Evolutionary conservation across 1,284 basidiomycete genomes (phyloP).

Genomic region (Mycena citricolor): DNA sequence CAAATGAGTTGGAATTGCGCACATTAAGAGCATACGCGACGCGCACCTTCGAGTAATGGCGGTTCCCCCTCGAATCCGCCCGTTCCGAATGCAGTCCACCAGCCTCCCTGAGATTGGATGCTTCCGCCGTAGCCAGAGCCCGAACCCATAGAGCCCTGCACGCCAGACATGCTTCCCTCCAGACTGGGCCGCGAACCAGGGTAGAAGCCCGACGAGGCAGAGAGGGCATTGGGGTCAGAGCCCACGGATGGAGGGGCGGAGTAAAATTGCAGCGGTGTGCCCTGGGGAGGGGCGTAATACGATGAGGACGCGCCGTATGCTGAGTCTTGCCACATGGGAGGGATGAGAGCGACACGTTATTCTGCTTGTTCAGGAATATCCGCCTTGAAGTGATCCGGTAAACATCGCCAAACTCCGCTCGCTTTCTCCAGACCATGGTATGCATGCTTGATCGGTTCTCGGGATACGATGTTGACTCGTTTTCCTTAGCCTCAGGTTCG

Average conservation of each 20-base stretch:
- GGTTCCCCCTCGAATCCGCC: conserved; percentile 95
- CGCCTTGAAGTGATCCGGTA: too few species aligned
- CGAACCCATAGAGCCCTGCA: conserved; percentile 54
- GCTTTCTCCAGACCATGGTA: conserved; percentile 50
- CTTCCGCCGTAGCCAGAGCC: conserved; percentile 61
- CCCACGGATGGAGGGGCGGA: conserved; percentile 29
- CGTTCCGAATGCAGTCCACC: conserved; percentile 96
- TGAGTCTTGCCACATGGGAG: conserved; percentile 70
- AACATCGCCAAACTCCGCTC: conserved; percentile 24
- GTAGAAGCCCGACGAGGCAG: conserved; percentile 59
- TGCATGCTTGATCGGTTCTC: conserved; percentile 26
- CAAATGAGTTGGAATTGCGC: conserved; percentile 10
- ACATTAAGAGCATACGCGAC: background rate
- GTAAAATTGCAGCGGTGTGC: conserved; percentile 75
- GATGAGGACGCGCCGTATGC: conserved; percentile 54
- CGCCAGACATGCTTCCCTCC: conserved; percentile 65
- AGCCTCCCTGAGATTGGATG: conserved; percentile 68
- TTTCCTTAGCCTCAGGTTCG: conserved; percentile 66
- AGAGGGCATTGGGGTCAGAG: conserved; percentile 32
- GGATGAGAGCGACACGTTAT: background rate
- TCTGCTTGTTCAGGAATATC: too few species aligned
- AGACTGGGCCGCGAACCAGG: conserved; percentile 69
- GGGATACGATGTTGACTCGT: conserved; percentile 18
- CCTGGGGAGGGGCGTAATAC: conserved; percentile 58
- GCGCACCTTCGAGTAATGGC: conserved; percentile 84